Evolutionary conservation across 148 eudicot species (phyloP).

Genomic region (Pharnaceum exiguum): DNA sequence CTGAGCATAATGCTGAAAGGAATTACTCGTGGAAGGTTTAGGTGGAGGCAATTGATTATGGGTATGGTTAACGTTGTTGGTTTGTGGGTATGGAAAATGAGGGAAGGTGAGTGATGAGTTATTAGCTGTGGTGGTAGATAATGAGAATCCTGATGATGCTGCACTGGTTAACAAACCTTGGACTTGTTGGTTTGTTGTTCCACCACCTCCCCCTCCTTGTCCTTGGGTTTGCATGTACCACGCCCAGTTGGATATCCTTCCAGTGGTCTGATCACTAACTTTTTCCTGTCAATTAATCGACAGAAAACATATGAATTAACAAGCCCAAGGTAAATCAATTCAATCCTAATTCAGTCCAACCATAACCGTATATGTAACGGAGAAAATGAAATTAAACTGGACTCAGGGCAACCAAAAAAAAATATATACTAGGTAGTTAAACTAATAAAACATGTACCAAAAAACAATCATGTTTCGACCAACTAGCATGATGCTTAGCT

Average conservation of each 20-base stretch:
- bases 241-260: constrained; percentile 24
- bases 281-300: constrained; percentile 33
- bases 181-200: constrained; percentile 26
- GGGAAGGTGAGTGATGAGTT: constrained; percentile 10
- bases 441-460: too few relatives aligned
- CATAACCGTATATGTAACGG: too few relatives aligned
- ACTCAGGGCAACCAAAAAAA: too few relatives aligned
- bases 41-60: neutral
- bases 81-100: too few relatives aligned
- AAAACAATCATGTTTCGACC: too few relatives aligned
- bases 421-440: too few relatives aligned
- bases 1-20: constrained; percentile 12
- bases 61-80: neutral
- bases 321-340: neutral
- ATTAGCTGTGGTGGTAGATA: constrained; percentile 21
- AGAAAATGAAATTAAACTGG: too few relatives aligned
- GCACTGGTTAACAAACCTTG: constrained; percentile 47
- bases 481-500: too few relatives aligned
- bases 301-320: neutral
- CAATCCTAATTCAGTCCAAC: neutral
- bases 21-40: neutral
- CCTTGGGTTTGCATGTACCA: constrained; percentile 26
- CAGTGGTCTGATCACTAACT: constrained; percentile 13
- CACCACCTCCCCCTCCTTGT: constrained; percentile 20
- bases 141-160: constrained; percentile 98